phyloP scores from a whole-genome alignment of 176 grass and related monocot species.

The Avena insularis region DNA sequence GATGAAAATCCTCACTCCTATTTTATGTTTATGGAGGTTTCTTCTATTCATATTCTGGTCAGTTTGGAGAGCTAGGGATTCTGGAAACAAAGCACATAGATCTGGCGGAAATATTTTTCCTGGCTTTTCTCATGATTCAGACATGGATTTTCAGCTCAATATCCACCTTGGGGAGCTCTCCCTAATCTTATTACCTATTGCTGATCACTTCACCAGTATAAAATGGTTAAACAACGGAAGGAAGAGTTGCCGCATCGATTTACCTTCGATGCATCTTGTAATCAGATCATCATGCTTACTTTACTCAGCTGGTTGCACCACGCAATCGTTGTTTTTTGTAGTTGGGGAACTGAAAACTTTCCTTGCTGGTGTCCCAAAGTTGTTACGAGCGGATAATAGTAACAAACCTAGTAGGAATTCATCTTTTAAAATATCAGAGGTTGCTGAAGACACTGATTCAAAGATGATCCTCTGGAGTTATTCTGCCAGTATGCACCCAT shows the following conservation, averaged over 20 bases:
- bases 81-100: slow-evolving; percentile 25
- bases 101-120: slow-evolving; percentile 47
- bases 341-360: slow-evolving; percentile 61
- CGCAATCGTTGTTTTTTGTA: slow-evolving; percentile 52
- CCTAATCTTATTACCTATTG: slow-evolving; percentile 53
- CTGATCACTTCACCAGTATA: slow-evolving; percentile 24
- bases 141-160: slow-evolving; percentile 50
- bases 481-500: slow-evolving; percentile 50
- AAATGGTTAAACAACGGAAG: slow-evolving; percentile 39
- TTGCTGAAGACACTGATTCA: slow-evolving; percentile 41
- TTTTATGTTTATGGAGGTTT: slow-evolving; percentile 60
- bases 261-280: slow-evolving; percentile 49
- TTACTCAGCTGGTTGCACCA: slow-evolving; percentile 54
- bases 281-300: slow-evolving; percentile 66
- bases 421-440: slow-evolving; percentile 51
- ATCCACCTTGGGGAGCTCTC: slow-evolving; percentile 68
- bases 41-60: slow-evolving; percentile 52
- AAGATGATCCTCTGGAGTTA: slow-evolving; percentile 63
- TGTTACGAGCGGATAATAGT: slow-evolving; percentile 19
- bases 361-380: slow-evolving; percentile 39
- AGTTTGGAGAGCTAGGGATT: slow-evolving; percentile 36
- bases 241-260: slow-evolving; percentile 35
- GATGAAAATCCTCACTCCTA: slow-evolving; percentile 51
- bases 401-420: slow-evolving; percentile 38
- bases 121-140: slow-evolving; percentile 52